Conservation (phyloP, 75 land plant genomes). For the Picea glauca region DNA sequence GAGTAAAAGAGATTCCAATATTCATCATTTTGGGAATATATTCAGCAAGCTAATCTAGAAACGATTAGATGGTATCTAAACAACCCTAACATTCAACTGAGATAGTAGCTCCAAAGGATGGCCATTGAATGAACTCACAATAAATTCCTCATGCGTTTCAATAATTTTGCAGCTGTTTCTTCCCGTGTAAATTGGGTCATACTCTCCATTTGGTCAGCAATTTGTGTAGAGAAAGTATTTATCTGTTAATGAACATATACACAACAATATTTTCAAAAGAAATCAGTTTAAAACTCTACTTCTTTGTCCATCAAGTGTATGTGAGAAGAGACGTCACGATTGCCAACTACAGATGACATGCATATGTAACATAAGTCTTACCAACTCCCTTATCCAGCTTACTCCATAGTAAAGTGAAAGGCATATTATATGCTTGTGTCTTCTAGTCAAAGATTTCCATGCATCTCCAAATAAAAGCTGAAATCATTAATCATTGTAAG, state of each 20-base stretch:
- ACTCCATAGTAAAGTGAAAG: constrained; percentile 66
- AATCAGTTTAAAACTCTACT: background rate
- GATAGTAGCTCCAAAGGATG: background rate
- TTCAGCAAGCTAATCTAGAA: background rate
- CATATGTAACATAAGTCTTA: constrained; percentile 19
- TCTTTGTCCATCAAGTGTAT: background rate
- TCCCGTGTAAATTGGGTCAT: constrained; percentile 56
- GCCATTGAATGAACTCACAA: constrained; percentile 40
- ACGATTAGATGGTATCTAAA: background rate
- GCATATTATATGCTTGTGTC: constrained; percentile 54
- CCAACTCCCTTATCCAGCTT: constrained; percentile 95
- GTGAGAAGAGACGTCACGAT: background rate
- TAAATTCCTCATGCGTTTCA: constrained; percentile 78
- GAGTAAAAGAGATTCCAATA: no score
- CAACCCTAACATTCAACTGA: background rate
- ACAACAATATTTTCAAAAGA: background rate
- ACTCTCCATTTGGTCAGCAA: constrained; percentile 36
- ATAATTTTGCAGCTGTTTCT: constrained; percentile 61
- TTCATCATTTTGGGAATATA: no score
- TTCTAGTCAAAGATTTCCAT: constrained; percentile 50
- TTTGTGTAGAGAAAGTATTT: constrained; percentile 83
- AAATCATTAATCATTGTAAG: background rate
- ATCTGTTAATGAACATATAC: constrained; percentile 16
- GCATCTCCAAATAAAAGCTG: constrained; percentile 53
- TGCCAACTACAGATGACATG: no score